These are phyloP conservation scores for Amanita phalloides DNA, from an alignment of 768 basidiomycete species.

Conservation along the genomic window DNA sequence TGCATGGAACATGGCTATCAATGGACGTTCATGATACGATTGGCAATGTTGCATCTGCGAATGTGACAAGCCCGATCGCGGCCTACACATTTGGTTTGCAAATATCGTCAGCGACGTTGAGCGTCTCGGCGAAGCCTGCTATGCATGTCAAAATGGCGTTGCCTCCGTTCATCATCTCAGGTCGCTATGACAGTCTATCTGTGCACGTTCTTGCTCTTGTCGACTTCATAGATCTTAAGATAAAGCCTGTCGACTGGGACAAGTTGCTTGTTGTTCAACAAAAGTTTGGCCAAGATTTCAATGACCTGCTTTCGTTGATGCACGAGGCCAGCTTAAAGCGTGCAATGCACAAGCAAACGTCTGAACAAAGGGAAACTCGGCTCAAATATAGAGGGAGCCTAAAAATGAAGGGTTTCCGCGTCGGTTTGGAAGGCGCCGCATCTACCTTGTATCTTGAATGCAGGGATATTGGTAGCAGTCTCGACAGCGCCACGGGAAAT, in stretches of 20 bases:
- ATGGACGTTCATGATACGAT: constrained; percentile 52
- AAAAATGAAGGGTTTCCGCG: constrained; percentile 70
- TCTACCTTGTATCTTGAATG: constrained; percentile 72
- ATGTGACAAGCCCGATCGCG: constrained; percentile 18
- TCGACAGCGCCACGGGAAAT: constrained; percentile 34
- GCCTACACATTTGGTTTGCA: constrained; percentile 52
- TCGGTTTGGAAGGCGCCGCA: constrained; percentile 66
- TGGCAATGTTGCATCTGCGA: constrained; percentile 32
- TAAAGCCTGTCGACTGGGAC: constrained; percentile 81
- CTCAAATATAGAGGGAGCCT: constrained; percentile 39
- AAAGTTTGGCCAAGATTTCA: constrained; percentile 85
- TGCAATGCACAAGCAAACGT: constrained; percentile 12
- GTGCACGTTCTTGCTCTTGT: constrained; percentile 50
- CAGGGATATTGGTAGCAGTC: constrained; percentile 55
- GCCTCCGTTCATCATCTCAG: constrained; percentile 56
- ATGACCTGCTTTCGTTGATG: constrained; percentile 61
- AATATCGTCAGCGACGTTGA: constrained; percentile 42
- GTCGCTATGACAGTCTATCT: constrained; percentile 35
- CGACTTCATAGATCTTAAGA: constrained; percentile 59
- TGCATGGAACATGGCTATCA: constrained; percentile 83
- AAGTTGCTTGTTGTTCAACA: constrained; percentile 75
- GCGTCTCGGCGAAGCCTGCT: constrained; percentile 22
- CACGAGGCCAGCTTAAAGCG: constrained; percentile 39
- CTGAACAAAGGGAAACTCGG: constrained; percentile 6
- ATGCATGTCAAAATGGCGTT: constrained; percentile 53